A percentile compares a stretch with the other conserved stretches of the same genome.
These are phyloP conservation scores for Parathielavia hyrcaniae DNA, from an alignment of 495 filamentous ascomycete genomes.

Conservation along the genomic window DNA sequence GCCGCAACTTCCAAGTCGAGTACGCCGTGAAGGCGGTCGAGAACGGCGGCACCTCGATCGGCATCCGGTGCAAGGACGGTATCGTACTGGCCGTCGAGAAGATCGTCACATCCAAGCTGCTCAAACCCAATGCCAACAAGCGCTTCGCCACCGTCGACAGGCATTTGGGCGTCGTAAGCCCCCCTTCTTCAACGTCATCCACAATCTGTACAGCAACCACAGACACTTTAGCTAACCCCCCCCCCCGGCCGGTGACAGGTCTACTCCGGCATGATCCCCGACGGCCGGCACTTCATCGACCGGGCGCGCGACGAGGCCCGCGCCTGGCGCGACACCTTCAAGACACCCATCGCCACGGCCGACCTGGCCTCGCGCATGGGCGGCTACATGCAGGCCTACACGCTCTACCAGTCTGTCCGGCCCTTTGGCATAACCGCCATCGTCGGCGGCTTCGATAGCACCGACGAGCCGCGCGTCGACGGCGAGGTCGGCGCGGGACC, in stretches of 20 bases:
- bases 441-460: slow-evolving; percentile 85
- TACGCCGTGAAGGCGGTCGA: slow-evolving; percentile 98
- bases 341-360: slow-evolving; percentile 79
- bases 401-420: slow-evolving; percentile 89
- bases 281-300: slow-evolving; percentile 90
- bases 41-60: slow-evolving; percentile 93
- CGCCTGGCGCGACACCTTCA: slow-evolving; percentile 81
- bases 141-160: slow-evolving; percentile 90
- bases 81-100: slow-evolving; percentile 96
- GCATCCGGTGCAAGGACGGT: slow-evolving; percentile 94
- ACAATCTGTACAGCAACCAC: slow-evolving; percentile 5
- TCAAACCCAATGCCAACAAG: slow-evolving; percentile 92
- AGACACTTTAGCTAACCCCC: neutral
- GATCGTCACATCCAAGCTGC: slow-evolving; percentile 86
- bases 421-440: slow-evolving; percentile 96
- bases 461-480: slow-evolving; percentile 71
- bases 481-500: slow-evolving; percentile 81
- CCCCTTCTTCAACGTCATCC: neutral
- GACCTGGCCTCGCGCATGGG: slow-evolving; percentile 87
- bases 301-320: slow-evolving; percentile 90
- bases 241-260: slow-evolving; percentile 56
- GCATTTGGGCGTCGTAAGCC: slow-evolving; percentile 83
- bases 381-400: slow-evolving; percentile 93
- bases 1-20: slow-evolving; percentile 98
- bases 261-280: slow-evolving; percentile 85